phyloP scores from a whole-genome alignment of 306 rosid species.

The Pueraria montana region DNA sequence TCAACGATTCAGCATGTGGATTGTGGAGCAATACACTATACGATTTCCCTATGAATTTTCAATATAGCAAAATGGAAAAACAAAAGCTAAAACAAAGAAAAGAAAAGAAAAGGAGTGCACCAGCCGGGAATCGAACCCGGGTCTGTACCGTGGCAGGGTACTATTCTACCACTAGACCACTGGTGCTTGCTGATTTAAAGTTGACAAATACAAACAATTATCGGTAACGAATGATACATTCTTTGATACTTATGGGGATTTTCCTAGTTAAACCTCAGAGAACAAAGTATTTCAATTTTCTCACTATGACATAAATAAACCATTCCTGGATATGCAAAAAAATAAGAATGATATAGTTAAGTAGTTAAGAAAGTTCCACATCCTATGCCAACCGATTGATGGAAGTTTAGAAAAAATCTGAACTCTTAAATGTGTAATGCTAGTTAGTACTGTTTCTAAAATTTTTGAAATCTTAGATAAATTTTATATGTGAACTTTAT shows the following conservation, averaged over 20 bases:
- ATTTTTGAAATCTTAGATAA: no score
- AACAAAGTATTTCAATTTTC: no score
- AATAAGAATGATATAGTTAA: background rate
- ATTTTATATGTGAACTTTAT: background rate
- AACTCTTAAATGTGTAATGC: background rate
- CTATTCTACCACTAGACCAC: slow-evolving; percentile 99
- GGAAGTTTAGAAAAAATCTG: background rate
- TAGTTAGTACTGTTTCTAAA: background rate
- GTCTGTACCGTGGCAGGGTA: slow-evolving; percentile 86
- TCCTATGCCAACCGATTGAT: background rate
- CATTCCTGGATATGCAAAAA: background rate
- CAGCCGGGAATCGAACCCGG: slow-evolving; percentile 94
- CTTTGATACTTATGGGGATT: no score
- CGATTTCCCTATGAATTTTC: background rate
- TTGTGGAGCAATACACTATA: background rate
- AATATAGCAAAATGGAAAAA: background rate
- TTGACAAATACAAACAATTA: no score
- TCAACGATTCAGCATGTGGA: background rate
- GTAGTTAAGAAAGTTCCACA: no score
- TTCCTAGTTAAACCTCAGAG: background rate
- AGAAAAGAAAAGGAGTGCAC: slow-evolving; percentile 39
- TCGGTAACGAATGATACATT: no score
- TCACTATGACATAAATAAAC: background rate
- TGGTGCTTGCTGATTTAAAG: slow-evolving; percentile 55
- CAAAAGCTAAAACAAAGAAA: background rate